These are phyloP conservation scores for Coelastrella sp. DNA, from an alignment of 139 green algal genomes.

Conservation along the genomic window DNA sequence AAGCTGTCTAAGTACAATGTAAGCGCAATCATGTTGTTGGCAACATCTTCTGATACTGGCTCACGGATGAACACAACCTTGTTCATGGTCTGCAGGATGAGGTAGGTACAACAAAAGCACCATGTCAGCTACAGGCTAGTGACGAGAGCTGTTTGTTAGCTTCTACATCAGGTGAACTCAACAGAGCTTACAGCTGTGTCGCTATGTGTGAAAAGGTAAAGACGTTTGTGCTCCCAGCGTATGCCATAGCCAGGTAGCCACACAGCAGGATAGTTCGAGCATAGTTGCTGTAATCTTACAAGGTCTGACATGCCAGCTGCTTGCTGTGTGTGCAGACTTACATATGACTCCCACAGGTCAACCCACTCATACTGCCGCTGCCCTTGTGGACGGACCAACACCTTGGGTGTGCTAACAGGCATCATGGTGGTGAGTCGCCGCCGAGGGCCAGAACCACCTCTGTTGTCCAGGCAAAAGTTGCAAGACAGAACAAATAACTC, in stretches of 20 bases:
- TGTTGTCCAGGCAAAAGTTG: too few relatives aligned
- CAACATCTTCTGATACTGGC: constrained; percentile 68
- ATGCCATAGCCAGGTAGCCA: too few relatives aligned
- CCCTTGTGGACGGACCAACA: constrained; percentile 60
- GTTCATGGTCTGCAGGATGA: constrained; percentile 52
- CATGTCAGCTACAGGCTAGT: background rate
- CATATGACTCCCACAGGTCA: constrained; percentile 75
- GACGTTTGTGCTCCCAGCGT: too few relatives aligned
- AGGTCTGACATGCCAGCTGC: background rate
- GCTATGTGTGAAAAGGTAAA: too few relatives aligned
- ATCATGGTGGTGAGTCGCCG: constrained; percentile 67
- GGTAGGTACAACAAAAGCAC: background rate
- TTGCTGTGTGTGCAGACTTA: constrained; percentile 56
- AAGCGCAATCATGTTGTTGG: constrained; percentile 74
- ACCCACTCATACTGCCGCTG: constrained; percentile 73
- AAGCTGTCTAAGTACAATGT: constrained; percentile 70
- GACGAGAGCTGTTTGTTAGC: background rate
- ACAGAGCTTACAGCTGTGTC: too few relatives aligned
- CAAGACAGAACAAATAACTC: too few relatives aligned
- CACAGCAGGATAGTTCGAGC: too few relatives aligned
- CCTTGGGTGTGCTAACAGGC: constrained; percentile 59
- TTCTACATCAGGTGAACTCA: too few relatives aligned
- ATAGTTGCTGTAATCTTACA: too few relatives aligned
- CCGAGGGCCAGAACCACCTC: constrained; percentile 11
- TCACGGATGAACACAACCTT: constrained; percentile 76